These are phyloP conservation scores for Penicillium mononematosum DNA, from an alignment of 495 filamentous ascomycete species.

Conservation along the genomic window DNA sequence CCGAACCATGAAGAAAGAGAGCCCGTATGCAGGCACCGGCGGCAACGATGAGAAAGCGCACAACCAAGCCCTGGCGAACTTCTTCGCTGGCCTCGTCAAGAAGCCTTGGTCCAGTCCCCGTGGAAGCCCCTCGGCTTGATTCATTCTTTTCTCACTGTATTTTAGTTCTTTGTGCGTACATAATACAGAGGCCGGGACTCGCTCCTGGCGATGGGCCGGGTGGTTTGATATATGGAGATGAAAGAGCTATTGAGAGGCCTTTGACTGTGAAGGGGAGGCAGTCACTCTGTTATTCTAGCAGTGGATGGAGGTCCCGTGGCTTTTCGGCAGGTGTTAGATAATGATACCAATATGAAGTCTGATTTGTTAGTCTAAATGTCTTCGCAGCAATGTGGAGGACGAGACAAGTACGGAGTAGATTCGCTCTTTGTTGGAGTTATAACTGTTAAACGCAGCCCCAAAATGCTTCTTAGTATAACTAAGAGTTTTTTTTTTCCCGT, in stretches of 20 bases:
- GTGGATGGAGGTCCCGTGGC: constrained; percentile 17
- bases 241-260: neutral
- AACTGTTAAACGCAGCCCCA: neutral
- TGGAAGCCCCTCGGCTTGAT: constrained; percentile 42
- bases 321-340: constrained; percentile 33
- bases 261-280: constrained; percentile 1
- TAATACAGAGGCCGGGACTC: constrained; percentile 34
- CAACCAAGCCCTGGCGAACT: constrained; percentile 65
- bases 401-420: neutral
- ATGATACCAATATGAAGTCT: constrained; percentile 36
- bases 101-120: constrained; percentile 49
- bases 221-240: constrained; percentile 22
- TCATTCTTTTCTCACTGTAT: constrained; percentile 27
- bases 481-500: constrained; percentile 5
- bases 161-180: constrained; percentile 34
- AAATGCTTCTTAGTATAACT: neutral
- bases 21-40: constrained; percentile 29
- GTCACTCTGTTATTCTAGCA: constrained; percentile 18
- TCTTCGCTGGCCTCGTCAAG: constrained; percentile 67
- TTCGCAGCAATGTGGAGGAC: neutral
- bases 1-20: constrained; percentile 48
- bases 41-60: constrained; percentile 62
- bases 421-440: neutral
- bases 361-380: neutral
- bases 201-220: constrained; percentile 34